Evolutionary conservation across 2,329 filamentous ascomycete genomes (phyloP).

Genomic region (Fusarium siculi): DNA sequence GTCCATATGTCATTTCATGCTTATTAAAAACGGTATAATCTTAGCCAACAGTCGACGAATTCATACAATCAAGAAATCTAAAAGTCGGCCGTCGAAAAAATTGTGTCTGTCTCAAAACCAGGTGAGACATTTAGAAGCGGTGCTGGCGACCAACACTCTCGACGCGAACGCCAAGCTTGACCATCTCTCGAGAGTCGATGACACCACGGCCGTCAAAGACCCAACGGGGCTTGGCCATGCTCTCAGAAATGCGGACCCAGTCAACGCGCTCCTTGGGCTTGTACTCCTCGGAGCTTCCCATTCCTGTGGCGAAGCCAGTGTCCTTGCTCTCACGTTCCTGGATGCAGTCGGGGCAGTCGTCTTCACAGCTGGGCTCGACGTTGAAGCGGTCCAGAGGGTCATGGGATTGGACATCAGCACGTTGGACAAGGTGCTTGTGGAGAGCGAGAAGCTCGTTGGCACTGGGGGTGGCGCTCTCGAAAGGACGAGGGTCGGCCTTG

Average conservation of each 20-base stretch:
- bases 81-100: slow-evolving; percentile 34
- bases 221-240: slow-evolving; percentile 65
- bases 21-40: slow-evolving; percentile 48
- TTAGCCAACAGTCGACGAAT: slow-evolving; percentile 41
- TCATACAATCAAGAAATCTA: slow-evolving; percentile 44
- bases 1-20: slow-evolving; percentile 46
- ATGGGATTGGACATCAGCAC: slow-evolving; percentile 41
- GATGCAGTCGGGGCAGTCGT: slow-evolving; percentile 62
- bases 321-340: slow-evolving; percentile 53
- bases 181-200: slow-evolving; percentile 60
- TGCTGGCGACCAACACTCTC: slow-evolving; percentile 64
- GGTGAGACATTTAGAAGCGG: slow-evolving; percentile 48
- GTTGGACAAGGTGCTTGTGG: slow-evolving; percentile 58
- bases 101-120: slow-evolving; percentile 10
- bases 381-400: slow-evolving; percentile 61
- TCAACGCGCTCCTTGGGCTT: slow-evolving; percentile 60
- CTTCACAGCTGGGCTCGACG: slow-evolving; percentile 56
- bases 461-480: slow-evolving; percentile 49
- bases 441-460: slow-evolving; percentile 60
- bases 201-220: slow-evolving; percentile 68
- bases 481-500: slow-evolving; percentile 60
- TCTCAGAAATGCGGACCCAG: slow-evolving; percentile 61
- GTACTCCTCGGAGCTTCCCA: slow-evolving; percentile 57
- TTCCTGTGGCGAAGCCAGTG: slow-evolving; percentile 54
- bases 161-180: slow-evolving; percentile 61